phyloP scores from a whole-genome alignment of 345 rosid genomes.

The Aquilaria malaccensis region DNA sequence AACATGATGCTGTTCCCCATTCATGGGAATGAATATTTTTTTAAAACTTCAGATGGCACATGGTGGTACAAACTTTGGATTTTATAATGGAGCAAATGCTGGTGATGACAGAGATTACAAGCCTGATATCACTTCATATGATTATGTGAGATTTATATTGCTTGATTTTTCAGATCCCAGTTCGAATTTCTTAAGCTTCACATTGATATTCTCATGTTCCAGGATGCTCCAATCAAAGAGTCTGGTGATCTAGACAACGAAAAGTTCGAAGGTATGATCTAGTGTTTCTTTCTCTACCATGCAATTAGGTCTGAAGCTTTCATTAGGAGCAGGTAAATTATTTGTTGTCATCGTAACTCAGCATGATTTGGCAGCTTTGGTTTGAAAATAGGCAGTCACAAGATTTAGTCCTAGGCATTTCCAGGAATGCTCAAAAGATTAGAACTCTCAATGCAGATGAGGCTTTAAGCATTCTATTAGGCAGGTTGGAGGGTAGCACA shows the following conservation, averaged over 20 bases:
- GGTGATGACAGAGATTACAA: constrained; percentile 68
- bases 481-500: no score
- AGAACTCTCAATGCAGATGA: no score
- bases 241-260: constrained; percentile 74
- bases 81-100: constrained; percentile 91
- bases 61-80: constrained; percentile 98
- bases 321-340: no score
- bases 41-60: constrained; percentile 75
- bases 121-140: constrained; percentile 93
- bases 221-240: constrained; percentile 97
- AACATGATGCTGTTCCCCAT: constrained; percentile 2
- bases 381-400: no score
- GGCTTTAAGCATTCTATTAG: no score
- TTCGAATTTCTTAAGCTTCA: constrained; percentile 5
- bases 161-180: background rate
- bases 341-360: no score
- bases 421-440: no score
- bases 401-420: no score
- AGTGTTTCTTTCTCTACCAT: constrained; percentile 4
- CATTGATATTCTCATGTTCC: constrained; percentile 12
- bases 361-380: no score
- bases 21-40: constrained; percentile 2
- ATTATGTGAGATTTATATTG: constrained; percentile 44
- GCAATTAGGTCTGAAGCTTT: no score
- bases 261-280: constrained; percentile 60